These are phyloP conservation scores for Aspergillus persii DNA, from an alignment of 2,329 filamentous ascomycete species.

Conservation along the genomic window DNA sequence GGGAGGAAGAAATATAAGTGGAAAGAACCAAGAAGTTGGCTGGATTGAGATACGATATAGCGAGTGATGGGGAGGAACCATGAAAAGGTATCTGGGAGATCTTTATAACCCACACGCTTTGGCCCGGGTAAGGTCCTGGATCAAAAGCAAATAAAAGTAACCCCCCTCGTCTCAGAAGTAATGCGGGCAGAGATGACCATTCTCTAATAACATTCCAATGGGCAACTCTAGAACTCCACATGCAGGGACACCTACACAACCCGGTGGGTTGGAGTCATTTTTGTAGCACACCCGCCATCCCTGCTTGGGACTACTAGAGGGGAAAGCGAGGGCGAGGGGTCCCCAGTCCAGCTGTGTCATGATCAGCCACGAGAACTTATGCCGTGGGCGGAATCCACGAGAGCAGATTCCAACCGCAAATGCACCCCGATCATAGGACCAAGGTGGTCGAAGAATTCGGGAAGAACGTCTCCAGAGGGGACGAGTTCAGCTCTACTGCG, in stretches of 20 bases:
- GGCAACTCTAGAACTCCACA: conserved; percentile 15
- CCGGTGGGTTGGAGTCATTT: conserved; percentile 7
- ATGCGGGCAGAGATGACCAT: conserved; percentile 6
- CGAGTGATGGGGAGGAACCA: not conserved
- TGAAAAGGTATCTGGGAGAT: conserved; percentile 2
- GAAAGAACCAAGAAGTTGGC: not conserved
- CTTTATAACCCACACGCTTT: conserved; percentile 8
- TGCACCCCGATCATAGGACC: conserved; percentile 14
- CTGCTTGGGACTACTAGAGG: conserved; percentile 7
- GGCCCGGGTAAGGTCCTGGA: conserved; percentile 3
- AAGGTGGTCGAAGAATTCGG: conserved; percentile 13
- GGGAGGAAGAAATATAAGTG: not conserved
- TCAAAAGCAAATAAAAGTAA: conserved; percentile 7
- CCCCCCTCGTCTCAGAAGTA: conserved; percentile 3
- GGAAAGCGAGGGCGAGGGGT: conserved; percentile 6
- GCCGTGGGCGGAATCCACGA: conserved; percentile 13
- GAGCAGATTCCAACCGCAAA: conserved; percentile 3
- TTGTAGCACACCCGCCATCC: conserved; percentile 9
- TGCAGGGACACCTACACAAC: conserved; percentile 16
- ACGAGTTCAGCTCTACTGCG: conserved; percentile 22
- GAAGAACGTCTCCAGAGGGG: conserved; percentile 16
- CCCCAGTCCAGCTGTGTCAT: conserved; percentile 22
- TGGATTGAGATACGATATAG: not conserved
- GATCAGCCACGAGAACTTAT: conserved; percentile 24
- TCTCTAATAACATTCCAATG: conserved; percentile 12